Percentiles rank a stretch among this genome's conserved stretches.
Conservation (phyloP, 331 rosid genomes). For the Quercus tomentella region DNA sequence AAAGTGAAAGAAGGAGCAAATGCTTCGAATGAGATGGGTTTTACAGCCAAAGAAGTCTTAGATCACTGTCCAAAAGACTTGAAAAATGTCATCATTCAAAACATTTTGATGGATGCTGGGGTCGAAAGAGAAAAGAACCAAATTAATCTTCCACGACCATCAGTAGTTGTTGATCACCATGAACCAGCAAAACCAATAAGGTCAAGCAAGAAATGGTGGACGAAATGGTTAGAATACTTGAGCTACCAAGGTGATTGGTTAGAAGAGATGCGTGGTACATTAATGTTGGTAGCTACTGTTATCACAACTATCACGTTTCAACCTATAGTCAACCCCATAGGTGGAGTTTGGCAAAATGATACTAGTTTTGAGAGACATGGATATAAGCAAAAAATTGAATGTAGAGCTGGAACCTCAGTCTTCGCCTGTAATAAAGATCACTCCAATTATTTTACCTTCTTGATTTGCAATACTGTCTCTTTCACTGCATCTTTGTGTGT, state of each 20-base stretch:
- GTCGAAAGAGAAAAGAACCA: no score
- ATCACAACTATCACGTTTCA: constrained; percentile 24
- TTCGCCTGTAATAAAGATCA: rapidly evolving
- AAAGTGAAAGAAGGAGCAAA: no score
- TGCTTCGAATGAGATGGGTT: no score
- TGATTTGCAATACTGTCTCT: neutral
- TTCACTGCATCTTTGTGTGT: constrained; percentile 20
- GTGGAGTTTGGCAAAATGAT: constrained; percentile 1
- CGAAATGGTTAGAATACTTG: neutral
- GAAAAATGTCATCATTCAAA: no score
- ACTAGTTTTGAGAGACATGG: no score
- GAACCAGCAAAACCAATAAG: no score
- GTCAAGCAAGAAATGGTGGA: neutral
- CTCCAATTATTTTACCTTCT: rapidly evolving
- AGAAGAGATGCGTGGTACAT: neutral
- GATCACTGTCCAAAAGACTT: no score
- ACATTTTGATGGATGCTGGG: no score
- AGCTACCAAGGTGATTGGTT: neutral
- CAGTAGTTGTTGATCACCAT: no score
- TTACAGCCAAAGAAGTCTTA: no score
- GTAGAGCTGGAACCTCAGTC: constrained; percentile 2
- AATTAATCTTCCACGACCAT: no score
- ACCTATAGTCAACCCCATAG: constrained; percentile 4
- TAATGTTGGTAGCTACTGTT: constrained; percentile 13
- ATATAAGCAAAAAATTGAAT: rapidly evolving